Conservation (phyloP, 2,329 filamentous ascomycete genomes). For the Fusarium bulbicola region DNA sequence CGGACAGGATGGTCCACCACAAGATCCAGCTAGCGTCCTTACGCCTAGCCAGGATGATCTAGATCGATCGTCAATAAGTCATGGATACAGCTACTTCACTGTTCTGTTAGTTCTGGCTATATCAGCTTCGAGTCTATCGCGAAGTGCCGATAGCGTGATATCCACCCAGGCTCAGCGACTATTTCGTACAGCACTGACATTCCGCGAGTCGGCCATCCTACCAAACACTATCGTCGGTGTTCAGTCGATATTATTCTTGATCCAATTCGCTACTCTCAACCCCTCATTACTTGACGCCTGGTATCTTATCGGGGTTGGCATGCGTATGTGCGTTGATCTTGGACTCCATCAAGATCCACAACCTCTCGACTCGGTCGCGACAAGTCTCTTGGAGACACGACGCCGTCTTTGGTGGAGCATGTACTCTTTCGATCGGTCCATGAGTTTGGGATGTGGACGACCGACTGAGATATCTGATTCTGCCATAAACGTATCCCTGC, state of each 20-base stretch:
- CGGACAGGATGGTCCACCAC: neutral
- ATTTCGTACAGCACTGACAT: neutral
- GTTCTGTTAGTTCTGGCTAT: neutral
- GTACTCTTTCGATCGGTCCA: constrained; percentile 8
- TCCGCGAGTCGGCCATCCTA: neutral
- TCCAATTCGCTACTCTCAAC: constrained; percentile 10
- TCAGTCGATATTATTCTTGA: neutral
- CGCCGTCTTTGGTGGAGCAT: constrained; percentile 12
- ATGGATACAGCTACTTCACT: neutral
- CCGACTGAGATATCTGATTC: constrained; percentile 15
- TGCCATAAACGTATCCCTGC: neutral
- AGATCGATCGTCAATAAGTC: neutral
- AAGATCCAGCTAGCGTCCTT: neutral
- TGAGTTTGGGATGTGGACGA: constrained; percentile 7
- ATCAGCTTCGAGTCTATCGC: constrained; percentile 6
- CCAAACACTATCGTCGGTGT: constrained; percentile 2
- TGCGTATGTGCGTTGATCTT: constrained; percentile 17
- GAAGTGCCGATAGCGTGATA: constrained; percentile 9
- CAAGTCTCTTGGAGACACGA: neutral
- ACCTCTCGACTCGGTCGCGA: neutral
- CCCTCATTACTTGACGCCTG: constrained; percentile 1
- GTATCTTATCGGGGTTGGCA: constrained; percentile 9
- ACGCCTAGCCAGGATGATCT: neutral
- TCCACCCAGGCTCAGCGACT: neutral
- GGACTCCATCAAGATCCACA: constrained; percentile 4